Evolutionary conservation across 2,329 filamentous ascomycete species (phyloP), one percentile per base, ranked within the genome.

Genomic region (Incumbomyces lentus): DNA sequence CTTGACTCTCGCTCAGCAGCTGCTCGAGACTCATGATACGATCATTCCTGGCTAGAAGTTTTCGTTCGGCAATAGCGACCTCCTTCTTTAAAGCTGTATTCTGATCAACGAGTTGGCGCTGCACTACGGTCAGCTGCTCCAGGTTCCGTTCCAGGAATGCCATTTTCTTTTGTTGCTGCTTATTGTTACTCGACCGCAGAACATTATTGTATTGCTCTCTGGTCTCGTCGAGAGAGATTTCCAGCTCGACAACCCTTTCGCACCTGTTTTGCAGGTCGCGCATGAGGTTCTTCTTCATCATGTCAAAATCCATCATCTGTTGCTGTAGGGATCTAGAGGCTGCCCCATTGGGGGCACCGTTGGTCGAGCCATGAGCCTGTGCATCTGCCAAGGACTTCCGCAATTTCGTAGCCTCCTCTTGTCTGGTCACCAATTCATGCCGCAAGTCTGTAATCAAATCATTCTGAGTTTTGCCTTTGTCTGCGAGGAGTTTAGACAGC

Each of bases 251-350:
- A 30, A 98, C 89, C 55, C 92, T 83, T 72, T 98, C 92, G 67
- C 92, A 98, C 51, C 92, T 84, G 72, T 98, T 96, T 68, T 98
- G 92, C 55, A 98, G 73, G 67, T 98, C 92, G 48, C 92, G 86
- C 92, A 98, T 98, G 57, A 98, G 74, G 55, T 86, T 94, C 79
- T 98, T 98, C 81, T 98, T 98, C 89, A 98, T 98, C 49, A 87
- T 85, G 66, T 98, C 92, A 59, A 98, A 98, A 64, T 98, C 92
- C 49, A 90, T 86, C 66, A 98, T 94, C 69, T 96, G 92, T 70
- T 98, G 90, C 64, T 94, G 88, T 37, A 96, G 79, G 11, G 87
- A 93, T 75, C 95, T 95, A 74, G 84, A 84, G 59, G 86, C 86
- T 47, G 79, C 70, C 36, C 79, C 79, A 53, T 81, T 86, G 72